Base-by-base conservation (phyloP, 768 basidiomycete genomes). In the Lentinula sp. region DNA sequence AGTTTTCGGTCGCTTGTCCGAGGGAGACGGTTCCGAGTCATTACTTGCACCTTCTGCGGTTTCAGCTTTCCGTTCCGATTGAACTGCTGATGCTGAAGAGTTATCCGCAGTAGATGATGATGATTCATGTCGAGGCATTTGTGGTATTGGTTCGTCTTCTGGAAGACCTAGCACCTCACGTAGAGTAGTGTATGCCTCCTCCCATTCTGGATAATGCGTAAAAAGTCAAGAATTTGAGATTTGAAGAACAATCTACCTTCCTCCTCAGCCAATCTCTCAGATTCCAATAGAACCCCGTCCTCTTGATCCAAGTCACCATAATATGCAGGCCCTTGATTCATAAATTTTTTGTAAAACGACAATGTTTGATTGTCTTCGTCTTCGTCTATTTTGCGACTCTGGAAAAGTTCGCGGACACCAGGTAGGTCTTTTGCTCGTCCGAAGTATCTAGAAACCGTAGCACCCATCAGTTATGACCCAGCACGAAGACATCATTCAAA, bases 371-470 rank as follows among this genome's bases (percentile, higher is more conserved):
- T 92, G 73, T 97, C 94, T 70, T 97, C 95, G 37, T 92, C 89
- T 50, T 91, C 92, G 55, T 95, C 91, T 66, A 86, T 83, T 74
- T 93, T 90, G 49, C 87, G 84, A 71, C 87, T 86, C 70, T 89
- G 79, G 69, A 98, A 98, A n/a, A 99, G 82, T 72, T 98, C 96
- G 61, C 88, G 87, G 10, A 98, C 93, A 42, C 96, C 95, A 0
- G 96, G 96, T 1, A 99, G 78, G 59, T 98, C 96, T 71, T 93
- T 96, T 3, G 96, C 94, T 32, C 95, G 88, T 60, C 95, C 96
- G 71, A 99, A 98, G 74, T 98, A 98, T 70, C 95, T 96, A 62
- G 2, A 57, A 46, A 63, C 16, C 11, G 23, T 16, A 8, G 23
- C 10, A 49, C 15, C n/a, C 28, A 42, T 21, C 10, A 5, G 52